Percentiles rank a stretch among this genome's conserved stretches.
phyloP scores from a whole-genome alignment of 805 yeast genomes.

The Yarrowia phangngaensis region DNA sequence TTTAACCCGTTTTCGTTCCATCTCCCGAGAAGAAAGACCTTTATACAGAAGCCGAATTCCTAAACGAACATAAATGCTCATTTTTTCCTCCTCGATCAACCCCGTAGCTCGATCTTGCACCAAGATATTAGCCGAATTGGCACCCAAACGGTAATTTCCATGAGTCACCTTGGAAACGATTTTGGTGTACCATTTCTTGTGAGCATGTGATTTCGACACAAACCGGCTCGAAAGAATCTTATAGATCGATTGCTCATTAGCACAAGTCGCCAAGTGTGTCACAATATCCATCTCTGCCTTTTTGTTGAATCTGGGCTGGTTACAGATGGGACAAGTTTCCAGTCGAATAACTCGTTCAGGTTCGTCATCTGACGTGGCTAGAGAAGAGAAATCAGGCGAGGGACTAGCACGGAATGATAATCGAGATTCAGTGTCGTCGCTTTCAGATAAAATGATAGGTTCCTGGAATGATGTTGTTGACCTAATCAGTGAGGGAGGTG shows the following conservation, averaged over 20 bases:
- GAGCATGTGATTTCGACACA: conserved; percentile 76
- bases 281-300: conserved; percentile 63
- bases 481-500: too few relatives aligned
- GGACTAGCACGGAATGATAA: too few relatives aligned
- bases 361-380: conserved; percentile 27
- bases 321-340: conserved; percentile 78
- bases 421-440: too few relatives aligned
- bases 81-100: conserved; percentile 84
- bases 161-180: conserved; percentile 77
- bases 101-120: conserved; percentile 93
- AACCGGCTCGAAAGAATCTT: conserved; percentile 61
- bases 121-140: conserved; percentile 86
- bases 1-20: conserved; percentile 55
- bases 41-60: conserved; percentile 83
- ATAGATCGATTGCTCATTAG: conserved; percentile 65
- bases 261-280: conserved; percentile 86
- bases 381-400: conserved; percentile 6
- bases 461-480: too few relatives aligned
- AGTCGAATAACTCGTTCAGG: conserved; percentile 52
- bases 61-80: conserved; percentile 79
- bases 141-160: conserved; percentile 82
- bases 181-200: conserved; percentile 84
- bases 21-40: conserved; percentile 55
- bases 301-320: conserved; percentile 52
- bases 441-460: too few relatives aligned